Base-by-base conservation (phyloP, 495 filamentous ascomycete species). In the Bryoglossum gracile region DNA sequence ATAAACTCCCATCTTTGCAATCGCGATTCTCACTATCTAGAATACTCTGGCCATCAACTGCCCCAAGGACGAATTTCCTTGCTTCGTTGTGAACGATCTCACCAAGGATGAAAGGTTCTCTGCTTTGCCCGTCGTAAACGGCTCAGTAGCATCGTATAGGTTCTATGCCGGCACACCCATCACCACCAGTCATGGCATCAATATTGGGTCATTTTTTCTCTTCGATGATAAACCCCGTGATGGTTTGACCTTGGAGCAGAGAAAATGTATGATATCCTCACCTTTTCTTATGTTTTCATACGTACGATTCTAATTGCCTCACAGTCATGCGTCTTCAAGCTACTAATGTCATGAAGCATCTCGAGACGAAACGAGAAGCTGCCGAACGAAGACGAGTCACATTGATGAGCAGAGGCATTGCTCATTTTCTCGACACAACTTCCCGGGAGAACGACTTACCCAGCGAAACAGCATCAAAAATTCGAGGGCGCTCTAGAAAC, bases 141-240 rank as follows among this genome's bases (percentile, higher is more conserved):
- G 69, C 68, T 58, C 69, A 2, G 43, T 65, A 30, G 62, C 69
- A 33, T 38, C 40, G 0, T 56, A 48, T 13, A 61, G 67, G n/a
- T 86, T 82, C 59, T 86, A 85, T 54, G 79, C 78, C 3, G 81
- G 75, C n/a, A 76, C 77, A 2, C 81, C 82, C 0, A 75, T 90
- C 23, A 75, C 79, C 2, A 86, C 81, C 0, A 78, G 73, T 2
- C 74, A 71, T 11, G 82, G 79, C 6, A 73, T 86, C 58, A 82
- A 83, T 26, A 82, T 90, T 53, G 86, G 86, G 14, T 80, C 76
- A 11, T 70, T 87, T 33, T 86, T 80, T 47, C 67, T 87, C 8
- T 57, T 87, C 3, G 84, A 88, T 57, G 66, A 76, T 30, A 64
- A 69, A 33, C 71, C 78, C 8, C 65, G 73, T n/a, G 57, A 68